A percentile compares a stretch with the other conserved stretches of the same genome.
phyloP scores from a whole-genome alignment of 495 filamentous ascomycete species.

The Talaromyces adpressus region DNA sequence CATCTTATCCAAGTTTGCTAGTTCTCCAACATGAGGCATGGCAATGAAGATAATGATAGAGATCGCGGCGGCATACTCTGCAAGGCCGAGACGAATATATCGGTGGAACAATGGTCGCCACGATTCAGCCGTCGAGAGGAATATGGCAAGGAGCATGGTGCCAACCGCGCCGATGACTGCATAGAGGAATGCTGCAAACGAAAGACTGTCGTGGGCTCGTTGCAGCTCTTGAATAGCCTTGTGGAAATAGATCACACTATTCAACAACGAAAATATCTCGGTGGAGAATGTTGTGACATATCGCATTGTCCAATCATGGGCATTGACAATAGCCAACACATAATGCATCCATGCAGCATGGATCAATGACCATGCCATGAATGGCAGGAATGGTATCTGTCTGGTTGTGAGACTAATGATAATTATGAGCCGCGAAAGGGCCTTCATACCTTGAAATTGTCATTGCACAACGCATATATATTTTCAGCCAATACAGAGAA shows the following conservation, averaged over 20 bases:
- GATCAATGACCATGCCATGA: slow-evolving; percentile 71
- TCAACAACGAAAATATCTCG: slow-evolving; percentile 65
- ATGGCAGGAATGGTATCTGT: slow-evolving; percentile 58
- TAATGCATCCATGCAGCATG: slow-evolving; percentile 67
- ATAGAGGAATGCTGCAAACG: slow-evolving; percentile 65
- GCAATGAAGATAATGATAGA: slow-evolving; percentile 64
- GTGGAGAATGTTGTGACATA: slow-evolving; percentile 68
- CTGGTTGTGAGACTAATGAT: background rate
- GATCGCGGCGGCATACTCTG: slow-evolving; percentile 66
- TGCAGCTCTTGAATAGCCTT: slow-evolving; percentile 66
- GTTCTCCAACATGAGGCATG: slow-evolving; percentile 59
- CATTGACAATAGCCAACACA: slow-evolving; percentile 63
- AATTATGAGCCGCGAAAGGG: background rate
- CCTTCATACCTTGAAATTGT: slow-evolving; percentile 46
- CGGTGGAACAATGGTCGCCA: slow-evolving; percentile 63
- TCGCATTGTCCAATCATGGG: slow-evolving; percentile 71
- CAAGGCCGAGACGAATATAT: slow-evolving; percentile 57
- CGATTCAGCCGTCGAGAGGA: slow-evolving; percentile 54
- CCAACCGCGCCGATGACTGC: slow-evolving; percentile 62
- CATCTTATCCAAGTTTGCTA: slow-evolving; percentile 53
- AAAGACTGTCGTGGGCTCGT: slow-evolving; percentile 48
- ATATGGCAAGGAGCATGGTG: slow-evolving; percentile 61
- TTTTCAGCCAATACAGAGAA: slow-evolving; percentile 68
- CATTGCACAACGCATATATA: slow-evolving; percentile 53
- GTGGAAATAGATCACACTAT: slow-evolving; percentile 70